A percentile compares a stretch with the other conserved stretches of the same genome.
Evolutionary conservation across 306 rosid species (phyloP).

Genomic region (Psophocarpus tetragonolobus): DNA sequence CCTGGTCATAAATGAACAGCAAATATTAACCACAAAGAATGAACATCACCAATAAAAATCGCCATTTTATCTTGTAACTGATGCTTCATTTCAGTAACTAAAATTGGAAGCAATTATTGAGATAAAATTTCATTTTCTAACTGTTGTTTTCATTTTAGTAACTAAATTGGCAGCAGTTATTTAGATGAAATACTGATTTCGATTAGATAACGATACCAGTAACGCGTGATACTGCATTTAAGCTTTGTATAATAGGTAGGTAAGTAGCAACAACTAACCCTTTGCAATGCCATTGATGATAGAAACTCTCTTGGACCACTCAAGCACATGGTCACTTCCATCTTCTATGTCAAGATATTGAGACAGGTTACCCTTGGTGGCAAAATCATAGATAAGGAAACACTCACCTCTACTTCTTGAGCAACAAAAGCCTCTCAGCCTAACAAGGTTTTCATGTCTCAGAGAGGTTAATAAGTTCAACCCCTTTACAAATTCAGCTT

Average conservation of each 20-base stretch:
- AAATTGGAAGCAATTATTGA: neutral
- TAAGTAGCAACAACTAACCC: conserved; percentile 50
- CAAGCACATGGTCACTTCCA: conserved; percentile 61
- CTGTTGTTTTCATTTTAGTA: neutral
- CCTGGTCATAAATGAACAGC: conserved; percentile 49
- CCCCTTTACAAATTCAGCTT: conserved; percentile 76
- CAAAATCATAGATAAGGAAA: conserved; percentile 81
- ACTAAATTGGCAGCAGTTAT: neutral
- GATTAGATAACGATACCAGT: neutral
- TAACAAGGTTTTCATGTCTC: conserved; percentile 74
- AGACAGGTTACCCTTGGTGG: conserved; percentile 69
- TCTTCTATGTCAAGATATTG: conserved; percentile 69
- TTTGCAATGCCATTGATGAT: conserved; percentile 82
- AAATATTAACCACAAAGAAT: conserved; percentile 15
- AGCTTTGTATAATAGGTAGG: neutral
- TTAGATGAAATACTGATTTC: neutral
- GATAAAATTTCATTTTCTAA: neutral
- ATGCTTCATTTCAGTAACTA: neutral
- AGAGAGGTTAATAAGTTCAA: conserved; percentile 65
- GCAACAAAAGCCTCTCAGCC: conserved; percentile 91
- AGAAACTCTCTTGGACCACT: conserved; percentile 81
- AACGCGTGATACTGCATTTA: neutral
- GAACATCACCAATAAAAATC: neutral
- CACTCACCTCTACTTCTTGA: conserved; percentile 90
- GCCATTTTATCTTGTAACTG: neutral